Evolutionary conservation across 805 yeast genomes (phyloP).

Genomic region (Osmozyma mogii): DNA sequence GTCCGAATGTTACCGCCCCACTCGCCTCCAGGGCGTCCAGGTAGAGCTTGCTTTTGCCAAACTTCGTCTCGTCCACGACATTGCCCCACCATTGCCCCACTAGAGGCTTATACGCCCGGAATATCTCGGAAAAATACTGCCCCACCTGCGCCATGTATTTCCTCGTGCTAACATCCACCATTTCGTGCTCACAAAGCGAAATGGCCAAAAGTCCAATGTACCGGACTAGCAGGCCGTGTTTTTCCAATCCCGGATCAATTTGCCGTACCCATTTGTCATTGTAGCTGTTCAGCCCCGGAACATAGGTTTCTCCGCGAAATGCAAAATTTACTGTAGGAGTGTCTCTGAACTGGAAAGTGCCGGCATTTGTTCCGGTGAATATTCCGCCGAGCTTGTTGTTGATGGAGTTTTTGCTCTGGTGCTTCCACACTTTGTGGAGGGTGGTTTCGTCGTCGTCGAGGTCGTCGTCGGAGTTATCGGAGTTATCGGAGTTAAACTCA

Average conservation of each 20-base stretch:
- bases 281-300: slow-evolving; percentile 30
- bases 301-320: slow-evolving; percentile 24
- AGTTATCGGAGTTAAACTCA: slow-evolving; percentile 4
- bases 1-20: too few species aligned
- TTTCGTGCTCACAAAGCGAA: slow-evolving; percentile 33
- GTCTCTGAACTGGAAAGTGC: slow-evolving; percentile 24
- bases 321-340: slow-evolving; percentile 27
- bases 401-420: slow-evolving; percentile 24
- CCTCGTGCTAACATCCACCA: slow-evolving; percentile 20
- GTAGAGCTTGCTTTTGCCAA: too few species aligned
- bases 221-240: slow-evolving; percentile 30
- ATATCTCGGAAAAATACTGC: slow-evolving; percentile 13
- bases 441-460: slow-evolving; percentile 16
- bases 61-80: too few species aligned
- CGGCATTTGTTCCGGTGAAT: slow-evolving; percentile 17
- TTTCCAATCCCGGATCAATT: slow-evolving; percentile 17
- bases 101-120: too few species aligned
- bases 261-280: slow-evolving; percentile 25
- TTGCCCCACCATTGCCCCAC: too few species aligned
- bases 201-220: slow-evolving; percentile 29
- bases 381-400: slow-evolving; percentile 24
- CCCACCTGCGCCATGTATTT: slow-evolving; percentile 15
- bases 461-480: slow-evolving; percentile 12
- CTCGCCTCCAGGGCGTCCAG: too few species aligned
- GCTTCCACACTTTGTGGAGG: slow-evolving; percentile 26